phyloP scores from a whole-genome alignment of 805 yeast species.

The Starmerella khaoyaiensis region DNA sequence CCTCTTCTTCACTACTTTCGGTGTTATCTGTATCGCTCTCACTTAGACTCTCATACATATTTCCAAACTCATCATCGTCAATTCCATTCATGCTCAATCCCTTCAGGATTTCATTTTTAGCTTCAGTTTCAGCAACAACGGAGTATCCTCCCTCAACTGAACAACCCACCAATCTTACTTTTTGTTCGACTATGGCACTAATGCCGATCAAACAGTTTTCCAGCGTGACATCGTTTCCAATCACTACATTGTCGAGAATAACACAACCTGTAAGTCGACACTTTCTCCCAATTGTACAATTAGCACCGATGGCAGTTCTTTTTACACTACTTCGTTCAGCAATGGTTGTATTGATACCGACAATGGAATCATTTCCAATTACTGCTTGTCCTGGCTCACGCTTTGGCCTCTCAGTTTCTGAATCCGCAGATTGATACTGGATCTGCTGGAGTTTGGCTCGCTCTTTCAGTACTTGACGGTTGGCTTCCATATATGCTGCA shows the following conservation, averaged over 20 bases:
- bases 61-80: slow-evolving; percentile 27
- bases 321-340: slow-evolving; percentile 82
- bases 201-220: slow-evolving; percentile 85
- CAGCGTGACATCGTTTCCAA: slow-evolving; percentile 57
- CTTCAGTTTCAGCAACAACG: slow-evolving; percentile 40
- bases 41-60: slow-evolving; percentile 24
- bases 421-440: neutral
- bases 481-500: slow-evolving; percentile 79
- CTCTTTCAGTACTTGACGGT: slow-evolving; percentile 55
- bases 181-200: slow-evolving; percentile 47
- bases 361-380: slow-evolving; percentile 74
- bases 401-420: slow-evolving; percentile 7
- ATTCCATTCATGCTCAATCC: slow-evolving; percentile 22
- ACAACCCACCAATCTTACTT: slow-evolving; percentile 61
- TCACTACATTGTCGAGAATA: slow-evolving; percentile 50
- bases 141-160: slow-evolving; percentile 69
- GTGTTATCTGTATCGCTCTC: slow-evolving; percentile 26
- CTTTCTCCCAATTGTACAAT: slow-evolving; percentile 67
- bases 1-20: slow-evolving; percentile 35
- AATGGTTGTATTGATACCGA: slow-evolving; percentile 53
- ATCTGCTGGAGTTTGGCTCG: slow-evolving; percentile 32
- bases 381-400: slow-evolving; percentile 39
- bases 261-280: slow-evolving; percentile 84
- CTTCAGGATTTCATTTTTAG: slow-evolving; percentile 24
- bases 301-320: slow-evolving; percentile 64